Percentiles rank a stretch among this genome's conserved stretches.
Evolutionary conservation across 2,329 filamentous ascomycete species (phyloP).

Genomic region (Aureobasidium sp.): DNA sequence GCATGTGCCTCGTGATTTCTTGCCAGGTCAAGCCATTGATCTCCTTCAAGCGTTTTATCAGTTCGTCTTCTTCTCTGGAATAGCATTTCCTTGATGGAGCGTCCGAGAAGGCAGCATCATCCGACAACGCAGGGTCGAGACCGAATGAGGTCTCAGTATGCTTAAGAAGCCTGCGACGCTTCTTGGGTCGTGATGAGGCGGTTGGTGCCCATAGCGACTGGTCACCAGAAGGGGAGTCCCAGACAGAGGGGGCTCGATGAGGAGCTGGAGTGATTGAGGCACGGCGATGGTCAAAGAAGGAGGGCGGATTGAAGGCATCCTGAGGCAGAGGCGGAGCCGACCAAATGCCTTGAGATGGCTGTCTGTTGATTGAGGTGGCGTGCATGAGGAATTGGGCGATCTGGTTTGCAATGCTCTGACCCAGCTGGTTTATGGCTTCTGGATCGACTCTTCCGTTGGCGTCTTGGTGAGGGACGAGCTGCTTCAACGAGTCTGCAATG

Average conservation of each 20-base stretch:
- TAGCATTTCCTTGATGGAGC: conserved; percentile 17
- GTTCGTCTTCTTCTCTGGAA: conserved; percentile 25
- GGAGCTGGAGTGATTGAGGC: neutral
- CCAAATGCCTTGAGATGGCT: conserved; percentile 5
- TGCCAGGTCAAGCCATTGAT: conserved; percentile 32
- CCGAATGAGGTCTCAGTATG: neutral
- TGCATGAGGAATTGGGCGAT: conserved; percentile 26
- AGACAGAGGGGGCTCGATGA: conserved; percentile 12
- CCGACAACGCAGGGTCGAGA: neutral
- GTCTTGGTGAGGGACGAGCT: conserved; percentile 14
- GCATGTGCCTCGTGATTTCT: conserved; percentile 31
- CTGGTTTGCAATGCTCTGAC: conserved; percentile 30
- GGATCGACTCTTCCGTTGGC: conserved; percentile 18
- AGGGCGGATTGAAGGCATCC: conserved; percentile 7
- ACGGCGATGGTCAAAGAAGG: neutral
- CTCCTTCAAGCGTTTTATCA: conserved; percentile 37
- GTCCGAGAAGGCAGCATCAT: neutral
- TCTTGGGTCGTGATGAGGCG: neutral
- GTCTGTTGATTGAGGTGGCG: conserved; percentile 2
- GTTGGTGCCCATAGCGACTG: conserved; percentile 21
- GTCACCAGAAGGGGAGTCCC: conserved; percentile 16
- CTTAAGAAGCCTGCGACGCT: conserved; percentile 11
- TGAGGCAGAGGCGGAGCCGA: conserved; percentile 10
- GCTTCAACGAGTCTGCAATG: conserved; percentile 12
- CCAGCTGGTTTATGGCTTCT: conserved; percentile 27